Conservation (phyloP, 2,329 filamentous ascomycete species). For the Emericellopsis cladophorae region DNA sequence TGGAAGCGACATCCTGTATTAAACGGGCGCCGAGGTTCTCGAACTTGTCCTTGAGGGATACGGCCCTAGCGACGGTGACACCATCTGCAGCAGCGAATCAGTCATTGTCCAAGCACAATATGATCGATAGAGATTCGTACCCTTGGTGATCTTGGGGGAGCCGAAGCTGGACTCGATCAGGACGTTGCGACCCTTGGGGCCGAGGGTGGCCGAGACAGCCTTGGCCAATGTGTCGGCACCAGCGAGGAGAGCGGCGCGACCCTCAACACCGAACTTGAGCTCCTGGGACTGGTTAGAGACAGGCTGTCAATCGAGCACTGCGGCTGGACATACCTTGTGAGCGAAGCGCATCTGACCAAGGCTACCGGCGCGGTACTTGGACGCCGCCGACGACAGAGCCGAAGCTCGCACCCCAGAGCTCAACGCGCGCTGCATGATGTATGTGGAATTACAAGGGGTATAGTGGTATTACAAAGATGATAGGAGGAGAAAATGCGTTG, state of each 20-base stretch:
- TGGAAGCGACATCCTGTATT: constrained; percentile 94
- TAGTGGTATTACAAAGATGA: constrained; percentile 15
- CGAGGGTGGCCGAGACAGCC: constrained; percentile 90
- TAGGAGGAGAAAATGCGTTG: constrained; percentile 7
- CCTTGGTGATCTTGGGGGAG: constrained; percentile 99
- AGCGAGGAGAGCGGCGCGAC: constrained; percentile 72
- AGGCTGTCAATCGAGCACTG: neutral
- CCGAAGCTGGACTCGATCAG: constrained; percentile 97
- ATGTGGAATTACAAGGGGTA: constrained; percentile 18
- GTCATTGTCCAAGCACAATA: constrained; percentile 1
- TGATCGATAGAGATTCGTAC: constrained; percentile 30
- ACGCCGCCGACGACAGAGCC: constrained; percentile 58
- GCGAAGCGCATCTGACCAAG: constrained; percentile 90
- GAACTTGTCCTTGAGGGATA: constrained; percentile 95
- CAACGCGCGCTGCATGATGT: constrained; percentile 90
- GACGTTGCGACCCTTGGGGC: constrained; percentile 96
- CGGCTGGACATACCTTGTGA: constrained; percentile 63
- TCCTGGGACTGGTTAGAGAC: constrained; percentile 44
- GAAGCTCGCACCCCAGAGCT: constrained; percentile 69
- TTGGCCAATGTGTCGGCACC: constrained; percentile 96
- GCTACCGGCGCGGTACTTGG: constrained; percentile 52
- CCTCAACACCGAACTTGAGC: constrained; percentile 96
- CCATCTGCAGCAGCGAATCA: constrained; percentile 44
- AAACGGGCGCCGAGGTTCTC: constrained; percentile 97
- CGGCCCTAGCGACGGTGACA: constrained; percentile 81